phyloP scores from a whole-genome alignment of 176 grass and related monocot species.

The Melocanna baccifera region DNA sequence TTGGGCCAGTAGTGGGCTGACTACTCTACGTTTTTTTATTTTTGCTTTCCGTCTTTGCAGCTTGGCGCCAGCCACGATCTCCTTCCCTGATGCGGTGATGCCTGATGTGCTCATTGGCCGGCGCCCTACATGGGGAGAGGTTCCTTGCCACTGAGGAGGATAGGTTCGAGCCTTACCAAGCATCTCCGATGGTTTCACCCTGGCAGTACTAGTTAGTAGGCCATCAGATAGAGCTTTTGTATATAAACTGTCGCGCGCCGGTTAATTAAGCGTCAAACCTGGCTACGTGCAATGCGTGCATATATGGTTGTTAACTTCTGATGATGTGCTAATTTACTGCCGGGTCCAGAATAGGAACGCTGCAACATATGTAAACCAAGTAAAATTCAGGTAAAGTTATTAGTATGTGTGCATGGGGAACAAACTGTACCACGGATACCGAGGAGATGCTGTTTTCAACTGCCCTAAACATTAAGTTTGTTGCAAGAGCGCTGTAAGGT shows the following conservation, averaged over 20 bases:
- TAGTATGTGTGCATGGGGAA: not conserved
- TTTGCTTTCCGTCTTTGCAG: too few species aligned
- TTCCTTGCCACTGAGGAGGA: too few species aligned
- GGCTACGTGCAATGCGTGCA: not conserved
- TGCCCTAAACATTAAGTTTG: constrained; percentile 1
- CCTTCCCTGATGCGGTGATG: too few species aligned
- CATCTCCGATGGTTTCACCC: too few species aligned
- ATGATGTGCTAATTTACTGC: not conserved
- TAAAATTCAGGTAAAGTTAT: not conserved
- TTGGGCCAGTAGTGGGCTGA: too few species aligned
- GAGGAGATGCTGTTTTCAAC: constrained; percentile 10
- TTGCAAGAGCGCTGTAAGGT: constrained; percentile 11
- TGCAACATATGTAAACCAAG: not conserved
- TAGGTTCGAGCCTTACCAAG: too few species aligned
- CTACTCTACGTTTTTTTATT: too few species aligned
- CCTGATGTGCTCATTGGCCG: too few species aligned
- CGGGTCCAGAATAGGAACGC: too few species aligned
- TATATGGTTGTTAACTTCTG: not conserved
- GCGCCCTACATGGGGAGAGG: too few species aligned
- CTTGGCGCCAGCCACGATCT: too few species aligned
- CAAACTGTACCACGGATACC: not conserved
- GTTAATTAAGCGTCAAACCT: not conserved
- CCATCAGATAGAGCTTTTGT: not conserved
- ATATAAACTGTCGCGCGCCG: too few species aligned
- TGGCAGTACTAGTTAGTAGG: not conserved